These are phyloP conservation scores for Candida anglica DNA, from an alignment of 805 yeast species.

Conservation along the genomic window DNA sequence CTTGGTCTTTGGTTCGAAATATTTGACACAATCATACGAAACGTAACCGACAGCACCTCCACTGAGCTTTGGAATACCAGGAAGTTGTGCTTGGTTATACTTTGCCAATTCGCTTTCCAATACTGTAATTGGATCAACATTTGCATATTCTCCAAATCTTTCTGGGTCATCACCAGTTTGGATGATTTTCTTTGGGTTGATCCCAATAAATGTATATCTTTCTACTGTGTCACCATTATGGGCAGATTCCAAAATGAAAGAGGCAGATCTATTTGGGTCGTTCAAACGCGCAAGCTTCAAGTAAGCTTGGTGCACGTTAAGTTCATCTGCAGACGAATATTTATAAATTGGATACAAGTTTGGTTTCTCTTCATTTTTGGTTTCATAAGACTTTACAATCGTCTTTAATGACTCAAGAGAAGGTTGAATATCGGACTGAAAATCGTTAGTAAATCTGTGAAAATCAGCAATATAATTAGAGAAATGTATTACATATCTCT, in stretches of 20 bases:
- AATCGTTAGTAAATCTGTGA: background rate
- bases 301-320: slow-evolving; percentile 90
- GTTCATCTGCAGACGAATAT: slow-evolving; percentile 66
- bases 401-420: slow-evolving; percentile 25
- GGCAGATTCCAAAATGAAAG: slow-evolving; percentile 87
- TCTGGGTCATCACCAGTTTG: slow-evolving; percentile 68
- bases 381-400: slow-evolving; percentile 17
- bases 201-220: slow-evolving; percentile 88
- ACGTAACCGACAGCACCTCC: slow-evolving; percentile 98
- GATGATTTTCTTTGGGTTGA: slow-evolving; percentile 76
- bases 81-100: slow-evolving; percentile 67
- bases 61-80: slow-evolving; percentile 77
- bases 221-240: slow-evolving; percentile 84
- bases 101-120: slow-evolving; percentile 70
- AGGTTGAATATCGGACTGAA: slow-evolving; percentile 31
- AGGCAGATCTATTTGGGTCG: slow-evolving; percentile 48
- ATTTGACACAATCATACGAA: slow-evolving; percentile 93
- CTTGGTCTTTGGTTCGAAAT: slow-evolving; percentile 90
- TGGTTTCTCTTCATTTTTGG: slow-evolving; percentile 22
- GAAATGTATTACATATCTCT: too few species aligned
- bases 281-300: slow-evolving; percentile 72
- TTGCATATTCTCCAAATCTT: slow-evolving; percentile 28
- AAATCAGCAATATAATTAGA: too few species aligned
- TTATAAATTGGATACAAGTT: slow-evolving; percentile 82
- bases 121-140: slow-evolving; percentile 74